These are phyloP conservation scores for Alternaria gaisen DNA, from an alignment of 2,329 filamentous ascomycete species.

Conservation along the genomic window DNA sequence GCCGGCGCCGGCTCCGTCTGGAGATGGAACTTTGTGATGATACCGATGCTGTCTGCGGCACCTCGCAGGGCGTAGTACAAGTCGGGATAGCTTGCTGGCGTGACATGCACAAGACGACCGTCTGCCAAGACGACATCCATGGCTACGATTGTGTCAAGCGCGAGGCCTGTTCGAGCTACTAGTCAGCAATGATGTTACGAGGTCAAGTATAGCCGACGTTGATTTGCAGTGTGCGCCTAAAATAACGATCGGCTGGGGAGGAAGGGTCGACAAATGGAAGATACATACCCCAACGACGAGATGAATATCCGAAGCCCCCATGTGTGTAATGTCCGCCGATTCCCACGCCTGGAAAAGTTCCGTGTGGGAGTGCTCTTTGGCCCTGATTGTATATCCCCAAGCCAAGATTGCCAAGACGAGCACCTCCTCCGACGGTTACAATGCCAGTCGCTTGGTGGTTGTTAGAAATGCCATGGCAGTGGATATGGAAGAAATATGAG, in stretches of 20 bases:
- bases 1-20: slow-evolving; percentile 29
- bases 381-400: slow-evolving; percentile 32
- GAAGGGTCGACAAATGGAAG: too few relatives aligned
- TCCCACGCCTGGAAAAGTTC: slow-evolving; percentile 57
- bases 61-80: slow-evolving; percentile 6
- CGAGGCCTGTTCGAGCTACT: not conserved
- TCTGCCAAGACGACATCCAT: slow-evolving; percentile 10
- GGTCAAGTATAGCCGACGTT: too few relatives aligned
- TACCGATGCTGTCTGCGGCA: slow-evolving; percentile 16
- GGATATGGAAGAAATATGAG: slow-evolving; percentile 43
- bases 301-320: slow-evolving; percentile 37
- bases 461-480: slow-evolving; percentile 19
- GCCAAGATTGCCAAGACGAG: slow-evolving; percentile 53
- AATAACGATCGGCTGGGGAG: too few relatives aligned
- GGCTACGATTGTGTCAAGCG: slow-evolving; percentile 8
- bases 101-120: not conserved
- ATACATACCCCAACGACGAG: slow-evolving; percentile 30
- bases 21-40: slow-evolving; percentile 44
- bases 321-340: slow-evolving; percentile 39
- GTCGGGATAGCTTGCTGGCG: not conserved
- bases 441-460: slow-evolving; percentile 40
- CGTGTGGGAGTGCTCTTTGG: slow-evolving; percentile 55
- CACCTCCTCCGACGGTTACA: slow-evolving; percentile 57
- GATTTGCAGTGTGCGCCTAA: too few relatives aligned
- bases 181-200: not conserved